Evolutionary conservation across 73 alveolate genomes (phyloP).

Genomic region (Vitrella brassicaformis): DNA sequence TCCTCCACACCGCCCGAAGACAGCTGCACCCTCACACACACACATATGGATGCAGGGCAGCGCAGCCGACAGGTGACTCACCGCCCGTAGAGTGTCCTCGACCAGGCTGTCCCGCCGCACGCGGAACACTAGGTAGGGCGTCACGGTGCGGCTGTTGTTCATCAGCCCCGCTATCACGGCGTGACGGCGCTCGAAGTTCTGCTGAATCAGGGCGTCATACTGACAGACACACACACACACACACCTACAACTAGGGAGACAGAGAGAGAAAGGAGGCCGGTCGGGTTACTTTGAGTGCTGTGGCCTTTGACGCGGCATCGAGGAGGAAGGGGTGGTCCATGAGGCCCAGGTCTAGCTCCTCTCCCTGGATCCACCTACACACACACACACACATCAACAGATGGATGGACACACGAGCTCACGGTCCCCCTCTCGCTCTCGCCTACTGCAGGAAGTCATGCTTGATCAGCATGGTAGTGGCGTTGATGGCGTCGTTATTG

Average conservation of each 20-base stretch:
- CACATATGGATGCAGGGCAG: not conserved
- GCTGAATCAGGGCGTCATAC: constrained; percentile 24
- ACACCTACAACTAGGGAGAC: constrained; percentile 21
- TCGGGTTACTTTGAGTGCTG: no score
- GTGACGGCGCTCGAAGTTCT: no score
- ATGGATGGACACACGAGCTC: no score
- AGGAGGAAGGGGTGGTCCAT: constrained; percentile 58
- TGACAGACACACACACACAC: not conserved
- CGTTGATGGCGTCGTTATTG: constrained; percentile 50
- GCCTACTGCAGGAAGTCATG: no score
- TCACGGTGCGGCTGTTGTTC: constrained; percentile 20
- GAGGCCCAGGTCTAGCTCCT: no score
- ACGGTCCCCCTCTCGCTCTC: no score
- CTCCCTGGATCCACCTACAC: no score
- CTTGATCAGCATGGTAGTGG: constrained; percentile 12
- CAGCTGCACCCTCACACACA: not conserved
- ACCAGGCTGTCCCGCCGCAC: constrained; percentile 59
- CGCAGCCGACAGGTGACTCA: constrained; percentile 2
- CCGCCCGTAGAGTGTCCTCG: constrained; percentile 62
- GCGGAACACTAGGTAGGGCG: constrained; percentile 46
- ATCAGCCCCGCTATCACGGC: no score
- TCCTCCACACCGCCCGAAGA: constrained; percentile 38
- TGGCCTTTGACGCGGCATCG: constrained; percentile 65
- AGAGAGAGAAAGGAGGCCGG: no score
- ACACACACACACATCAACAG: no score